These are phyloP conservation scores for Brassica incana DNA, from an alignment of 345 rosid genomes.

Conservation along the genomic window DNA sequence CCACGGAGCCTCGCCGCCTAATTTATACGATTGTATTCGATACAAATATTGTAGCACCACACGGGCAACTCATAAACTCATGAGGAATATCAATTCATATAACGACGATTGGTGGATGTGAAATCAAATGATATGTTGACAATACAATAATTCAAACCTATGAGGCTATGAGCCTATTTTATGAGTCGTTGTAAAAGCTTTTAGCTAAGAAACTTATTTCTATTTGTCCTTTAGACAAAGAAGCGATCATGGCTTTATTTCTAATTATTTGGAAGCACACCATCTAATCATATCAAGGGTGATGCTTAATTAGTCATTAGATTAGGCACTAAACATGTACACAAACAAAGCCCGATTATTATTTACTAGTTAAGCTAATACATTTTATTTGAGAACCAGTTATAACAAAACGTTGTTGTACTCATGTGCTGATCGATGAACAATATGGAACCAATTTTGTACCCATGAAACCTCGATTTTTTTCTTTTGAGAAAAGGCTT, in stretches of 20 bases:
- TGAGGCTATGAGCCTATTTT: conserved; percentile 1
- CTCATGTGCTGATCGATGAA: neutral
- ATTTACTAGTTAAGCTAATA: no score
- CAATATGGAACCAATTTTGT: neutral
- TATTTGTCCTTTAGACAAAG: neutral
- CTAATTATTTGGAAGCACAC: conserved; percentile 5
- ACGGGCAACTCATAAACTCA: neutral
- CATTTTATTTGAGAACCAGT: no score
- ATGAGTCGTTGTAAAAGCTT: conserved; percentile 6
- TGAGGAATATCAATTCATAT: neutral
- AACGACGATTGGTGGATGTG: conserved; percentile 15
- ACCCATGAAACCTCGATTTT: no score
- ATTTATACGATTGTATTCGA: neutral
- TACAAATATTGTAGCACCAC: neutral
- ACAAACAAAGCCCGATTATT: no score
- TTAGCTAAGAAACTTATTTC: neutral
- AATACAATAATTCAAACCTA: conserved; percentile 21
- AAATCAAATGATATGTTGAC: conserved; percentile 16
- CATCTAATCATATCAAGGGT: neutral
- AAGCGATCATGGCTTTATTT: conserved; percentile 5
- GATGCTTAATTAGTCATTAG: neutral
- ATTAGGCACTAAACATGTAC: neutral
- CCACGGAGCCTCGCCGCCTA: neutral
- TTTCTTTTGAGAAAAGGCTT: no score
- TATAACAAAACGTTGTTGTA: neutral